Percentiles rank a stretch among this genome's conserved stretches.
phyloP scores from a whole-genome alignment of 805 yeast species.

The Cyberlindnera euphorbiae region DNA sequence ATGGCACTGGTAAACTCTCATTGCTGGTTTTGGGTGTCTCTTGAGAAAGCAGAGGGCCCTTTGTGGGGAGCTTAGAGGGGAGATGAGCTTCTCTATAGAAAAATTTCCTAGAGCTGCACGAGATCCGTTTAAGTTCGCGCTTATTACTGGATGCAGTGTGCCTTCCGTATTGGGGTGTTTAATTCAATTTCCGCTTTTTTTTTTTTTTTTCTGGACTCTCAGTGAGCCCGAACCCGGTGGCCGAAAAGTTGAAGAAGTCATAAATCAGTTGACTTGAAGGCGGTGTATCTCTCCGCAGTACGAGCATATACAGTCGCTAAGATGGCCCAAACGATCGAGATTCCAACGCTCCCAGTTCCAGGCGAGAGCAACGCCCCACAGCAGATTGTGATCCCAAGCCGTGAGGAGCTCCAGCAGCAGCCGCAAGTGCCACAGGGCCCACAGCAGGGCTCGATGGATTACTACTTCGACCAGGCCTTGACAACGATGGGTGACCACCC shows the following conservation, averaged over 20 bases:
- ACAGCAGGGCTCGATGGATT: slow-evolving; percentile 38
- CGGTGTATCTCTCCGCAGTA: no score
- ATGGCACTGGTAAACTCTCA: slow-evolving; percentile 91
- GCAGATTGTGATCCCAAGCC: slow-evolving; percentile 15
- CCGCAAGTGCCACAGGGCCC: slow-evolving; percentile 21
- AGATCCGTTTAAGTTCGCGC: no score
- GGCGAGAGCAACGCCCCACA: slow-evolving; percentile 38
- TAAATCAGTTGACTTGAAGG: no score
- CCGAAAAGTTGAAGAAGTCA: no score
- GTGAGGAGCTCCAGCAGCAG: slow-evolving; percentile 12
- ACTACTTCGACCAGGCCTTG: slow-evolving; percentile 57
- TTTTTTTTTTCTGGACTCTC: slow-evolving; percentile 3
- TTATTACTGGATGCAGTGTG: slow-evolving; percentile 5
- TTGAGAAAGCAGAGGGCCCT: no score
- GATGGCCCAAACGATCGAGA: slow-evolving; percentile 38
- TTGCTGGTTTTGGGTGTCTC: no score
- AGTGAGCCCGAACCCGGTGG: no score
- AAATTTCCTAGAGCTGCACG: slow-evolving; percentile 6
- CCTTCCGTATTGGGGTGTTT: slow-evolving; percentile 1
- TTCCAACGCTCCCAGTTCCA: slow-evolving; percentile 53
- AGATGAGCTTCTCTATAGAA: slow-evolving; percentile 10
- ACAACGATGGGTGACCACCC: slow-evolving; percentile 74
- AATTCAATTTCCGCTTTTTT: neutral
- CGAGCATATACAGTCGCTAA: no score
- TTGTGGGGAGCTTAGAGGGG: no score